Percentiles rank a stretch among this genome's conserved stretches.
These are phyloP conservation scores for Stemphylium lycopersici DNA, from an alignment of 2,329 filamentous ascomycete species.

Conservation along the genomic window DNA sequence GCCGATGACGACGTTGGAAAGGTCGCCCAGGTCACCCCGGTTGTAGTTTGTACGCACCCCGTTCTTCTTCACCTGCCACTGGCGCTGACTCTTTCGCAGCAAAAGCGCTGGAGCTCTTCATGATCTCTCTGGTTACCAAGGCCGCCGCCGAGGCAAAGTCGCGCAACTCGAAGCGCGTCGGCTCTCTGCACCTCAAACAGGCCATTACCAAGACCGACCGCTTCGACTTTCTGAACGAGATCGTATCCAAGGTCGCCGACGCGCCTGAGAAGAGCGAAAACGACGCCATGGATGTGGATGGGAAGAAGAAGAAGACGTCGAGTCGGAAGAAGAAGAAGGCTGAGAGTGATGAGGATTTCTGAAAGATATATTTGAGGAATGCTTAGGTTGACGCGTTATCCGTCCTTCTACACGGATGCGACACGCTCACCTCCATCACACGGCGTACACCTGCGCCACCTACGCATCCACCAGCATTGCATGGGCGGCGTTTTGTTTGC, in stretches of 20 bases:
- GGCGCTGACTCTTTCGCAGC: constrained; percentile 54
- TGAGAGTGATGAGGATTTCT: constrained; percentile 48
- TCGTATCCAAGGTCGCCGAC: constrained; percentile 82
- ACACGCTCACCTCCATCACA: background rate
- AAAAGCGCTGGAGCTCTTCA: constrained; percentile 95
- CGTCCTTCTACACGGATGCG: no score
- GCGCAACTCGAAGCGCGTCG: constrained; percentile 86
- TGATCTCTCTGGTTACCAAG: constrained; percentile 91
- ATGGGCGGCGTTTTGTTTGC: constrained; percentile 15
- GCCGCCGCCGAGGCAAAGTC: constrained; percentile 83
- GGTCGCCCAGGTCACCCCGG: constrained; percentile 95
- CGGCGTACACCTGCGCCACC: background rate
- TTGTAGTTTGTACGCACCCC: constrained; percentile 75
- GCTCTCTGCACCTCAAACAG: constrained; percentile 87
- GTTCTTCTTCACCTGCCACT: background rate
- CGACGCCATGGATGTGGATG: constrained; percentile 50
- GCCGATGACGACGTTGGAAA: constrained; percentile 98
- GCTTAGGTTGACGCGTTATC: background rate
- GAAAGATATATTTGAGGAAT: constrained; percentile 9
- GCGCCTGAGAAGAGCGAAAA: constrained; percentile 59
- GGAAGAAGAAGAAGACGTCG: constrained; percentile 53
- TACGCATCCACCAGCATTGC: constrained; percentile 1
- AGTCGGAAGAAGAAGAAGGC: constrained; percentile 48
- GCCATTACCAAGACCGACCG: constrained; percentile 88
- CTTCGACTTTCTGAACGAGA: constrained; percentile 92